Conservation (phyloP, 352 stramenopile genomes). For the Pythium oligandrum region DNA sequence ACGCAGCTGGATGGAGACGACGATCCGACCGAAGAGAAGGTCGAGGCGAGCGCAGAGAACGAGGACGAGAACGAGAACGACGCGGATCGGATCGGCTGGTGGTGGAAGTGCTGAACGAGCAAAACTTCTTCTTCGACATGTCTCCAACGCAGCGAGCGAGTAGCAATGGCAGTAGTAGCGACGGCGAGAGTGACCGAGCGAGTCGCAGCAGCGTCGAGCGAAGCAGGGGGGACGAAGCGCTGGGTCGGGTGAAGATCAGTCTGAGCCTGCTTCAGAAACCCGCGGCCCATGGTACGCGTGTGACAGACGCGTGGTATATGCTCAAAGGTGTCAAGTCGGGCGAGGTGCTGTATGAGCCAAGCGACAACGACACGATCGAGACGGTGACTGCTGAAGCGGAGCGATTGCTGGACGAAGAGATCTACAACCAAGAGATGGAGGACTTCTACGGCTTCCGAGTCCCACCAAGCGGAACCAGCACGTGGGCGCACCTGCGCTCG, state of each 20-base stretch:
- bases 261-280: slow-evolving; percentile 28
- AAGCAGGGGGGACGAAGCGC: slow-evolving; percentile 27
- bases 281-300: slow-evolving; percentile 15
- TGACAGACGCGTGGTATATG: slow-evolving; percentile 60
- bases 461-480: slow-evolving; percentile 21
- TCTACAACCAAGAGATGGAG: slow-evolving; percentile 25
- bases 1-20: slow-evolving; percentile 1
- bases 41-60: slow-evolving; percentile 9
- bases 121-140: slow-evolving; percentile 86
- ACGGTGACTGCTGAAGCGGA: slow-evolving; percentile 14
- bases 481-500: slow-evolving; percentile 62
- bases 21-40: slow-evolving; percentile 6
- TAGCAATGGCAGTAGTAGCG: not conserved
- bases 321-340: slow-evolving; percentile 42
- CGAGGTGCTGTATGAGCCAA: slow-evolving; percentile 41
- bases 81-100: slow-evolving; percentile 10
- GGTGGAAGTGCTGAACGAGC: slow-evolving; percentile 64
- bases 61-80: slow-evolving; percentile 6
- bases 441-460: slow-evolving; percentile 75
- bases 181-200: slow-evolving; percentile 2
- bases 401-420: slow-evolving; percentile 31
- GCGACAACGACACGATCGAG: slow-evolving; percentile 16
- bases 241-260: slow-evolving; percentile 55
- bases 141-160: slow-evolving; percentile 30
- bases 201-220: slow-evolving; percentile 10